Conservation (phyloP, 768 basidiomycete genomes). For the Termitomyces sp. region DNA sequence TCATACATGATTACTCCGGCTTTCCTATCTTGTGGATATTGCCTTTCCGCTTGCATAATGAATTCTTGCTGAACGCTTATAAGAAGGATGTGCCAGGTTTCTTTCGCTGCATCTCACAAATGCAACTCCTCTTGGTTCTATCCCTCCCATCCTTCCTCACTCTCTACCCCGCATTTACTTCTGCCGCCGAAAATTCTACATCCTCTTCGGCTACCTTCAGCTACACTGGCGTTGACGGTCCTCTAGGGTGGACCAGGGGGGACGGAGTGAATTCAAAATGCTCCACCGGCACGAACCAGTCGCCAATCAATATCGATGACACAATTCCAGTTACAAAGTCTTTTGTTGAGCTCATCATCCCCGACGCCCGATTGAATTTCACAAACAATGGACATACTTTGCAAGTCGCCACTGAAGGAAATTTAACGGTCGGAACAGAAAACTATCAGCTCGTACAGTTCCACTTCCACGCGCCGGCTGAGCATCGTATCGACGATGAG, state of each 20-base stretch:
- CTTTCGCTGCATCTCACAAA: not conserved
- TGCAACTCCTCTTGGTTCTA: not conserved
- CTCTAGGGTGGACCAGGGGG: slow-evolving; percentile 6
- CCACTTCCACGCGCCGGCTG: slow-evolving; percentile 12
- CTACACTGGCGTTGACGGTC: slow-evolving; percentile 8
- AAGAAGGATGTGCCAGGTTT: not conserved
- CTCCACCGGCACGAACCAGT: slow-evolving; percentile 2
- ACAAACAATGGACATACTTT: not conserved
- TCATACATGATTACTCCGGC: not conserved
- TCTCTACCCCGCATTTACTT: not conserved
- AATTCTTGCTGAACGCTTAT: too few relatives aligned
- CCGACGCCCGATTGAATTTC: not conserved
- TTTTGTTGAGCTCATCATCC: not conserved
- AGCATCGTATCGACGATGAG: slow-evolving; percentile 5
- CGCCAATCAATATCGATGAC: slow-evolving; percentile 7
- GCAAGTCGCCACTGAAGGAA: not conserved
- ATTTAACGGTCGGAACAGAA: not conserved
- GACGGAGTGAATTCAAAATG: slow-evolving; percentile 1
- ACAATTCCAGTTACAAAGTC: not conserved
- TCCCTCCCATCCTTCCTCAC: not conserved
- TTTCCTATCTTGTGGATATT: not conserved
- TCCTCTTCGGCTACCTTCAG: not conserved
- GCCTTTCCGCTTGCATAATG: not conserved
- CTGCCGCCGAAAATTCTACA: not conserved
- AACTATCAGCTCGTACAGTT: slow-evolving; percentile 1